Evolutionary conservation across 225 moss, liverwort and hornwort genomes (phyloP), one percentile per base, ranked within the genome.

Genomic region (Antitrichia curtipendula): DNA sequence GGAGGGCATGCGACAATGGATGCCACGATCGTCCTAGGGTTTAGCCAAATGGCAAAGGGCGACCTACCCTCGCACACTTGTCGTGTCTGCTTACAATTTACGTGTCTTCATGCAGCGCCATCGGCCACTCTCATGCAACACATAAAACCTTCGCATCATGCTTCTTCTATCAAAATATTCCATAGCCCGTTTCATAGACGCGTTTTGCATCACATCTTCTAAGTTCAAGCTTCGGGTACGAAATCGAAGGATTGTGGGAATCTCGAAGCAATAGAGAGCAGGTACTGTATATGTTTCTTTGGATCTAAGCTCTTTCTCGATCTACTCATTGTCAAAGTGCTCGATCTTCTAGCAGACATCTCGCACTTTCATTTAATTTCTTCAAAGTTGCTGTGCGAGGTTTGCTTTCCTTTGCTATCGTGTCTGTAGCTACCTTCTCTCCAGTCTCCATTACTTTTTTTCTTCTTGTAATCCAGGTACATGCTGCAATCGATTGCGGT

Each of bases 131-230:
- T 36, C 78, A 13, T 65, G 65, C 80, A 23, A 60, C 31, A 22
- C 63, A 41, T 71, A 86, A 78, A 73, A 17, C 41, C 52, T 65
- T 16, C 53, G 54, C 23, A 34, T 8, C 76, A 83, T 1, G 17
- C 5, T 14, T 0, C 22, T 31, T 4, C 7, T 6, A 28, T 12
- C 6, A 20, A 22, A n/a, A 14, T 1, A 7, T 22, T 32, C 16
- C 23, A 0, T 1, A 8, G 12, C 7, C 7, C 15, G 7, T 10
- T 61, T 34, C 63, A 47, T 45, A 2, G 10, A 3, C 12, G 24
- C 50, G 38, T 6, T 40, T 47, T 2, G 21, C 22, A 62, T 38
- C 8, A 16, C 61, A 40, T 61, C 53, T 24, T 22, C 23, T 8
- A 15, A 71, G 10, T 21, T 2, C 47, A 80, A 80, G 59, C 13